Base-by-base conservation (phyloP, 1,284 basidiomycete species). In the Xanthoconium separans region DNA sequence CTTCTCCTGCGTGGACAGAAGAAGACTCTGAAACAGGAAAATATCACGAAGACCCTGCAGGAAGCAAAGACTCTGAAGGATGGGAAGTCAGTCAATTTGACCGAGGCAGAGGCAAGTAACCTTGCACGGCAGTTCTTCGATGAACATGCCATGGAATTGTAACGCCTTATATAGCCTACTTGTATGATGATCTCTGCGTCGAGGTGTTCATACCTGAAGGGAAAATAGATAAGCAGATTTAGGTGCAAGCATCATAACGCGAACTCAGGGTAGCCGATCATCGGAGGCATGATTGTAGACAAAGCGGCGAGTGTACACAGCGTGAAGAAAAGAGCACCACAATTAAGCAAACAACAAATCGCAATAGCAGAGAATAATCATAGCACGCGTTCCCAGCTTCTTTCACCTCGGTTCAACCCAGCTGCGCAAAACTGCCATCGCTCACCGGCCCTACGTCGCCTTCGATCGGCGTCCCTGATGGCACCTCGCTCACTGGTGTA, bases 401-500 rank as follows among this genome's bases (percentile, higher is more conserved):
- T 27, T 16, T 42, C 20, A 15, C 34, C 10, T 4, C 39, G 7
- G 27, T 53, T 68, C 56, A 69, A 4, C 69, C 69, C 49, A 82
- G 65, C 61, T 77, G 75, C 44, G 81, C 71, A 62, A 77, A 76
- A 51, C 66, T 73, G 1, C 74, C 78, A 51, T 83, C 80, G 29
- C 61, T 58, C 22, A 79, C 60, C 1, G 80, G 81, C 1, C 74
- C 80, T 16, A 61, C 64, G n/a, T 73, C 73, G 7, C 72, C 75
- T 16, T 77, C 76, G 54, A 77, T 65, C 31, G 65, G 61, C 50
- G 67, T 65, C 41, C 63, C 65, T 11, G 65, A 61, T 0, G 71
- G 73, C 11, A 87, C 83, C 61, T 84, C 82, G 46, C 61, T 77
- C 16, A 78, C 73, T 8, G 78, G 64, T 27, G 81, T 75, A 6